Percentiles rank a stretch among this genome's conserved stretches.
Evolutionary conservation across 2,329 filamentous ascomycete genomes (phyloP).

Genomic region (Hortaea werneckii): DNA sequence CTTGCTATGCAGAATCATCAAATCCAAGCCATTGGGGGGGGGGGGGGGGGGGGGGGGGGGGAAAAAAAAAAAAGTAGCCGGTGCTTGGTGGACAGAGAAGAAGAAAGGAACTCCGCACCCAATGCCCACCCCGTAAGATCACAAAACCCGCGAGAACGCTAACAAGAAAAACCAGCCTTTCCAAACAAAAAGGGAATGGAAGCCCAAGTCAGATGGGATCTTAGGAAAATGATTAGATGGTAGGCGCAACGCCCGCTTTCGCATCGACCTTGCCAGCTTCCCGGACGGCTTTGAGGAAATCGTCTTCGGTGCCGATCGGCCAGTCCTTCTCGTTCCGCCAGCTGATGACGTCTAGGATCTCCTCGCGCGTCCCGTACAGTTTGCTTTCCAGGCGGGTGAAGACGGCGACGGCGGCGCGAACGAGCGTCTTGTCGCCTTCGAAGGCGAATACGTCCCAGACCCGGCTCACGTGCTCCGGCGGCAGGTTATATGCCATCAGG

Average conservation of each 20-base stretch:
- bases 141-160: neutral
- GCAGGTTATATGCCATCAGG: slow-evolving; percentile 23
- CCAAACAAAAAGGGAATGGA: no score
- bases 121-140: no score
- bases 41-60: no score
- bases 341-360: slow-evolving; percentile 34
- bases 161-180: no score
- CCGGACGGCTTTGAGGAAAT: slow-evolving; percentile 28
- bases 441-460: slow-evolving; percentile 78
- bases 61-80: no score
- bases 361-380: slow-evolving; percentile 36
- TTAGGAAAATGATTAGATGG: no score
- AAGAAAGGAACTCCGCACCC: no score
- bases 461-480: slow-evolving; percentile 45
- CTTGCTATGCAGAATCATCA: neutral
- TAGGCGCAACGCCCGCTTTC: neutral
- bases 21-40: no score
- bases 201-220: no score
- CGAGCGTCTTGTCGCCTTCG: slow-evolving; percentile 63
- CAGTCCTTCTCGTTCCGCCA: slow-evolving; percentile 27
- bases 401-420: slow-evolving; percentile 61
- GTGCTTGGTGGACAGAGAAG: no score
- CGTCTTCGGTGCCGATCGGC: slow-evolving; percentile 29
- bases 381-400: slow-evolving; percentile 44
- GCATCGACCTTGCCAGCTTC: slow-evolving; percentile 28